Conservation (phyloP, 768 basidiomycete genomes). For the Gloeophyllum trabeum region DNA sequence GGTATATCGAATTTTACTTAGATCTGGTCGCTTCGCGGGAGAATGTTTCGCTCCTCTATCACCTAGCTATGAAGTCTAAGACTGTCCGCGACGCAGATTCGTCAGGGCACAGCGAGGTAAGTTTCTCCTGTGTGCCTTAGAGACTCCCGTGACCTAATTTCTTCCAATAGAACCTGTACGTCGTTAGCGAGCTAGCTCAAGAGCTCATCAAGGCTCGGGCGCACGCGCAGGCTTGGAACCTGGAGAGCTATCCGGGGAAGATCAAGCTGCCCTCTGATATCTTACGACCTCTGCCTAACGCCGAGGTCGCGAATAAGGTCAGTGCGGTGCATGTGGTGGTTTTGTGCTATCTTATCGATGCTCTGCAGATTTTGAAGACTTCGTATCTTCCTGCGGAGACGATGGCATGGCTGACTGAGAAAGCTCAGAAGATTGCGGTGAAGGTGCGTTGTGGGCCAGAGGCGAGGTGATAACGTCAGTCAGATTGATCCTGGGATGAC, state of each 20-base stretch:
- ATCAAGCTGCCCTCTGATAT: slow-evolving; percentile 76
- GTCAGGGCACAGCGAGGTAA: slow-evolving; percentile 58
- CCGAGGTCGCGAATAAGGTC: slow-evolving; percentile 59
- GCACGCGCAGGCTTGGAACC: slow-evolving; percentile 54
- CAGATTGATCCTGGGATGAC: slow-evolving; percentile 20
- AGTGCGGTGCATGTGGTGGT: background rate
- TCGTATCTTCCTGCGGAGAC: slow-evolving; percentile 57
- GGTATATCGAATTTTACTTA: slow-evolving; percentile 86
- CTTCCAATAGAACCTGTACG: slow-evolving; percentile 65
- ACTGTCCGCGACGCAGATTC: slow-evolving; percentile 75
- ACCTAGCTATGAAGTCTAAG: slow-evolving; percentile 75
- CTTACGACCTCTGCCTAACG: slow-evolving; percentile 54
- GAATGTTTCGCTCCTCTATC: slow-evolving; percentile 74
- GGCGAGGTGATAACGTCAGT: slow-evolving; percentile 3
- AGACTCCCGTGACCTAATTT: background rate
- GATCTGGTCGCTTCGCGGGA: slow-evolving; percentile 68
- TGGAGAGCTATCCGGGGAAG: slow-evolving; percentile 74
- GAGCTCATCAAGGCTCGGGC: slow-evolving; percentile 69
- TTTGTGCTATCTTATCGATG: background rate
- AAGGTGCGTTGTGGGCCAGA: slow-evolving; percentile 13
- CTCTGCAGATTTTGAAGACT: slow-evolving; percentile 48
- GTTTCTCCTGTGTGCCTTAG: slow-evolving; percentile 2
- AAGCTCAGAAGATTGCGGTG: slow-evolving; percentile 22
- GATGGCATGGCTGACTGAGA: slow-evolving; percentile 42
- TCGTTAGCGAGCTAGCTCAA: slow-evolving; percentile 81